phyloP scores from a whole-genome alignment of 495 filamentous ascomycete species.

The Neurospora sp. region DNA sequence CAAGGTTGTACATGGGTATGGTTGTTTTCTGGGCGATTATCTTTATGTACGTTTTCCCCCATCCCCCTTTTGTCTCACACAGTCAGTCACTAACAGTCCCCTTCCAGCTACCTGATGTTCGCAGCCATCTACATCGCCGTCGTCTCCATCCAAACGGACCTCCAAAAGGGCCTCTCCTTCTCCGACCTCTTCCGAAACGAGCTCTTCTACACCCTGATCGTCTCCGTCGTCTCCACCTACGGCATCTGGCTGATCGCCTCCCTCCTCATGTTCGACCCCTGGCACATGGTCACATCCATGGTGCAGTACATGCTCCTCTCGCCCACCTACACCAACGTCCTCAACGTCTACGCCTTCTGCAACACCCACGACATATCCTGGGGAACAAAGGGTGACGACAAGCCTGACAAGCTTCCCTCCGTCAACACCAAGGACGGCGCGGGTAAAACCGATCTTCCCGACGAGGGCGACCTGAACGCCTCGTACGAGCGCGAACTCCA shows the following conservation, averaged over 20 bases:
- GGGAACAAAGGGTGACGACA: conserved; percentile 95
- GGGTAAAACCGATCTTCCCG: conserved; percentile 88
- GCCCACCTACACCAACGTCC: conserved; percentile 89
- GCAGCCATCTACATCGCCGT: conserved; percentile 94
- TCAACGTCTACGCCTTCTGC: conserved; percentile 97
- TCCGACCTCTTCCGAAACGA: conserved; percentile 70
- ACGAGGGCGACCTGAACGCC: conserved; percentile 70
- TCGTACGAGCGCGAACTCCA: conserved; percentile 83
- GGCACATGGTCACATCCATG: conserved; percentile 97
- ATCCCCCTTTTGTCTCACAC: neutral
- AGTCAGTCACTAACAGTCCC: conserved; percentile 1
- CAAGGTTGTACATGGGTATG: conserved; percentile 91
- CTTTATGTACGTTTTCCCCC: conserved; percentile 56
- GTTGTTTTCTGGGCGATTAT: conserved; percentile 94
- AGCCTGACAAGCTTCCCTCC: conserved; percentile 67
- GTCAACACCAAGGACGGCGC: conserved; percentile 86
- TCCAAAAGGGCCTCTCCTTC: conserved; percentile 52
- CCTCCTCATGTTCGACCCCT: conserved; percentile 94
- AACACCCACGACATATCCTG: conserved; percentile 97
- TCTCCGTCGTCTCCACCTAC: conserved; percentile 87
- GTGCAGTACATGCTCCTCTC: conserved; percentile 94
- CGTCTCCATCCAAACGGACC: conserved; percentile 61
- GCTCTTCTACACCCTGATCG: conserved; percentile 86
- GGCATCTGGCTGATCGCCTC: conserved; percentile 87
- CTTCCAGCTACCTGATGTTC: conserved; percentile 74